Percentiles rank a stretch among this genome's conserved stretches.
phyloP scores from a whole-genome alignment of 192 early-diverging fungal genomes.

The Coemansia interrupta region DNA sequence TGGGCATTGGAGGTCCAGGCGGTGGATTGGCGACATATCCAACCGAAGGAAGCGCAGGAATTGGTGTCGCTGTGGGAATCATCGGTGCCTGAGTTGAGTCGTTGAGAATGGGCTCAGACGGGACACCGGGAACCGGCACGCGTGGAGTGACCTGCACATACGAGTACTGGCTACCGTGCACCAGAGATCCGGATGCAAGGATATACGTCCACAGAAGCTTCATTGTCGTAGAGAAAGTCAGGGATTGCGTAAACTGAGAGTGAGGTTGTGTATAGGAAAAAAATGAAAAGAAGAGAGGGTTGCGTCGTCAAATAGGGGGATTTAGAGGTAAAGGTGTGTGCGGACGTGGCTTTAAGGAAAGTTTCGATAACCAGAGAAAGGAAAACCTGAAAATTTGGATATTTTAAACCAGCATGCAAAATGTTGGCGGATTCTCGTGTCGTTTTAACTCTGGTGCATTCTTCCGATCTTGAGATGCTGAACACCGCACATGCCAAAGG shows the following conservation, averaged over 20 bases:
- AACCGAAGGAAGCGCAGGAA: slow-evolving; percentile 9
- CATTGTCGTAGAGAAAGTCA: slow-evolving; percentile 11
- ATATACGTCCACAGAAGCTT: slow-evolving; percentile 44
- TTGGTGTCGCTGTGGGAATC: not conserved
- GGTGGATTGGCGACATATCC: slow-evolving; percentile 32
- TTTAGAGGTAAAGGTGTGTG: no score
- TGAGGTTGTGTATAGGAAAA: not conserved
- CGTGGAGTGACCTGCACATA: slow-evolving; percentile 28
- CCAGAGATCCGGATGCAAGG: slow-evolving; percentile 21
- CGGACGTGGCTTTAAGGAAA: no score
- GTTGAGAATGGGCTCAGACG: not conserved
- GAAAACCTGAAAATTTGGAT: no score
- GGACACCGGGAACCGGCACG: not conserved
- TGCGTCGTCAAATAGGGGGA: not conserved
- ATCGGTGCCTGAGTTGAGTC: not conserved
- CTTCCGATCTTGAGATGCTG: no score
- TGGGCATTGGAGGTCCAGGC: slow-evolving; percentile 8
- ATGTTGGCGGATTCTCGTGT: no score
- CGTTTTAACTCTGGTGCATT: no score
- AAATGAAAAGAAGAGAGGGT: not conserved
- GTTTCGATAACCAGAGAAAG: no score
- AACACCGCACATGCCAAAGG: no score
- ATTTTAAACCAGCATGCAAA: no score
- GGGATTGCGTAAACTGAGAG: not conserved
- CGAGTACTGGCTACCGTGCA: slow-evolving; percentile 22